Conservation (phyloP, 805 yeast genomes). For the Zygosaccharomyces lentus region DNA sequence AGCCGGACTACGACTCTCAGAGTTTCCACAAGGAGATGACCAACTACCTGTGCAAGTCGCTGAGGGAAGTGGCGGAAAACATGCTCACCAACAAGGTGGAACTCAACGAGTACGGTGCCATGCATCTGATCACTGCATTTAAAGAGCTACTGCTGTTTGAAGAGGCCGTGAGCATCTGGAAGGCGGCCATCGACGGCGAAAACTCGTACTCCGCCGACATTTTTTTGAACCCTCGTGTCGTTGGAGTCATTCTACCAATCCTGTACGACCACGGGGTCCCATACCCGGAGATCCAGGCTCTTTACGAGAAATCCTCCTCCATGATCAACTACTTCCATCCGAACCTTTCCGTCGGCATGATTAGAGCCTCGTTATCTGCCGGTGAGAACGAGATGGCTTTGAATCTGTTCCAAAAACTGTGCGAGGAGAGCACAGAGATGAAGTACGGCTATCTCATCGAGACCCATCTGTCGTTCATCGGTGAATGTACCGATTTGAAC, state of each 20-base stretch:
- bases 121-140: constrained; percentile 53
- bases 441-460: constrained; percentile 57
- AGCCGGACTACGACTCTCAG: constrained; percentile 56
- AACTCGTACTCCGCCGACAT: constrained; percentile 30
- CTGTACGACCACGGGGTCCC: constrained; percentile 57
- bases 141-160: constrained; percentile 56
- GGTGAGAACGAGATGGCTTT: constrained; percentile 64
- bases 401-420: constrained; percentile 55
- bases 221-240: constrained; percentile 60
- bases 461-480: constrained; percentile 74
- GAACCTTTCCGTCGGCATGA: constrained; percentile 64
- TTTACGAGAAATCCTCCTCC: constrained; percentile 46
- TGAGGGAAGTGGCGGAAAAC: constrained; percentile 50
- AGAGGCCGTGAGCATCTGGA: constrained; percentile 71
- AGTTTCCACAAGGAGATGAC: constrained; percentile 54
- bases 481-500: constrained; percentile 65
- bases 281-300: constrained; percentile 55
- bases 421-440: constrained; percentile 45
- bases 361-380: constrained; percentile 63
- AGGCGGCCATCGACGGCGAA: constrained; percentile 37
- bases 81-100: constrained; percentile 42
- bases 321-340: constrained; percentile 35
- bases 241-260: constrained; percentile 65
- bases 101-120: constrained; percentile 51
- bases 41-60: constrained; percentile 44